phyloP scores from a whole-genome alignment of 225 moss, liverwort and hornwort genomes.

The Bryum argenteum region DNA sequence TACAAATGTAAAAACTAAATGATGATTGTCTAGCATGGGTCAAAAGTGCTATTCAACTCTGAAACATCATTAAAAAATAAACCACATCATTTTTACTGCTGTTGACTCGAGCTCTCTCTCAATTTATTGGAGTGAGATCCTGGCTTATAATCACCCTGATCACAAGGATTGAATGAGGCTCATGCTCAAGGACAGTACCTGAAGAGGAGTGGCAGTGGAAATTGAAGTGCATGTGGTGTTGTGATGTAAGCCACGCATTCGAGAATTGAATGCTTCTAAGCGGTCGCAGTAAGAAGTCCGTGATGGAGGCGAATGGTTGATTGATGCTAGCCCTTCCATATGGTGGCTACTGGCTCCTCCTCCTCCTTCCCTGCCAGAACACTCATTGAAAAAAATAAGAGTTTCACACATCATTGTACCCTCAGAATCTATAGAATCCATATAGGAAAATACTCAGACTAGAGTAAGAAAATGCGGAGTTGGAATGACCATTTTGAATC shows the following conservation, averaged over 20 bases:
- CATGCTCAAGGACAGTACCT: slow-evolving; percentile 18
- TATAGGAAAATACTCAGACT: too few relatives aligned
- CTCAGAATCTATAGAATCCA: background rate
- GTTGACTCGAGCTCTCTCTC: too few relatives aligned
- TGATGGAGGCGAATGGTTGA: slow-evolving; percentile 3
- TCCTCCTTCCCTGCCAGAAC: background rate
- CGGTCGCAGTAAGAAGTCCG: slow-evolving; percentile 9
- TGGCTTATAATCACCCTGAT: background rate
- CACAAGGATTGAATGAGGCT: slow-evolving; percentile 13
- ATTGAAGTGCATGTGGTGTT: background rate
- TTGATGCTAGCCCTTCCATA: slow-evolving; percentile 15
- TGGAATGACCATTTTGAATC: too few relatives aligned
- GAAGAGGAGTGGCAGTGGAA: background rate
- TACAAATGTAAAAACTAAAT: too few relatives aligned
- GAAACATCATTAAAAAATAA: too few relatives aligned
- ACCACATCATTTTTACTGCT: too few relatives aligned
- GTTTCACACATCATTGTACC: slow-evolving; percentile 24
- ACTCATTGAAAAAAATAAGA: background rate
- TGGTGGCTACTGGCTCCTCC: too few relatives aligned
- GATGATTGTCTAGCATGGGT: too few relatives aligned
- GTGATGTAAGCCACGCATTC: background rate
- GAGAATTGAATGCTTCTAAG: background rate
- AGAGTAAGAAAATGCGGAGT: too few relatives aligned
- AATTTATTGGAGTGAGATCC: too few relatives aligned
- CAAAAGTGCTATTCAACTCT: too few relatives aligned